Percentiles rank a stretch among this genome's conserved stretches.
Evolutionary conservation across 345 rosid species (phyloP).

Genomic region (Kernera saxatilis): DNA sequence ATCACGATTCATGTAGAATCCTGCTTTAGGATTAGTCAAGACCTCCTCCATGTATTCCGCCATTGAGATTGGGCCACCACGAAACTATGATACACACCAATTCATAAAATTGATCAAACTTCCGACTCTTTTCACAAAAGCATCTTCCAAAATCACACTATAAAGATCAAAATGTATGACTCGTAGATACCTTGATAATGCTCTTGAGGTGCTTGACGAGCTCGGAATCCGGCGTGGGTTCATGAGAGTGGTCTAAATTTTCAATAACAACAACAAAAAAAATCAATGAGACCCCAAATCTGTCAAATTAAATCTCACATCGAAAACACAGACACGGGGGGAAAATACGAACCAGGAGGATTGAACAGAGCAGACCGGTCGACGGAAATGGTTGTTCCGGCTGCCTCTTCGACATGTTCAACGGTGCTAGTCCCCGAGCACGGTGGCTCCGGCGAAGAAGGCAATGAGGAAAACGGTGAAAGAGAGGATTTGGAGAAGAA

Average conservation of each 20-base stretch:
- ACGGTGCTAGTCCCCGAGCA: slow-evolving; percentile 25
- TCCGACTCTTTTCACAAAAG: not conserved
- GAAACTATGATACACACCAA: slow-evolving; percentile 45
- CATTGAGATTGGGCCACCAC: slow-evolving; percentile 88
- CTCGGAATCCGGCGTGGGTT: slow-evolving; percentile 50
- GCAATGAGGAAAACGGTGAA: slow-evolving; percentile 31
- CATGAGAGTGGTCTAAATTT: slow-evolving; percentile 63
- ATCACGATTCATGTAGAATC: slow-evolving; percentile 84
- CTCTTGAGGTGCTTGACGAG: slow-evolving; percentile 90
- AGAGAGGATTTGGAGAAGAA: slow-evolving; percentile 17
- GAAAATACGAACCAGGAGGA: slow-evolving; percentile 38
- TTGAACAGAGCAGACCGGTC: slow-evolving; percentile 69
- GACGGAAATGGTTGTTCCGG: slow-evolving; percentile 51
- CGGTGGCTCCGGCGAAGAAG: slow-evolving; percentile 40
- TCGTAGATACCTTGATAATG: slow-evolving; percentile 58
- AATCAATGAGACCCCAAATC: not conserved
- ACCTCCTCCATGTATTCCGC: slow-evolving; percentile 98
- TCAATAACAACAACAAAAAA: not conserved
- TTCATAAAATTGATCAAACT: not conserved
- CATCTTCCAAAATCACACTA: not conserved
- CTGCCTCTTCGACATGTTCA: slow-evolving; percentile 45
- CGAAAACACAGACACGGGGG: not conserved
- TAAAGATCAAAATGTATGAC: not conserved
- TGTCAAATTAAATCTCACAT: not conserved
- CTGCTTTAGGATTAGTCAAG: slow-evolving; percentile 82